phyloP scores from a whole-genome alignment of 192 early-diverging fungal genomes.

The Coemansia sp. region DNA sequence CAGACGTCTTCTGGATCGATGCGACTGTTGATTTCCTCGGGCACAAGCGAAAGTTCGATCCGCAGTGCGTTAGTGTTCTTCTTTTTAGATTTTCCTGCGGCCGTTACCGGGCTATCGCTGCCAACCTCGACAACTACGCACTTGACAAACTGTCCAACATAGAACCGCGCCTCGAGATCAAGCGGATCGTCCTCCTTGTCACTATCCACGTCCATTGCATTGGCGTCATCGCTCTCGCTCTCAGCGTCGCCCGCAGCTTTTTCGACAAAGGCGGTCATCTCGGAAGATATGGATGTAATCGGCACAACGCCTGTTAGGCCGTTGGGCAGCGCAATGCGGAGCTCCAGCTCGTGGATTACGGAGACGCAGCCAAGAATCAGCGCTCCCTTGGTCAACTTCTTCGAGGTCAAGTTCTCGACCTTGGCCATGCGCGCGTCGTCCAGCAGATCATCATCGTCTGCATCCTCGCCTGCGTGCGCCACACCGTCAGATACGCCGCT shows the following conservation, averaged over 20 bases:
- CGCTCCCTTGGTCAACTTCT: conserved; percentile 73
- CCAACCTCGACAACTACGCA: conserved; percentile 65
- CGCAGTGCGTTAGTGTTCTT: conserved; percentile 39
- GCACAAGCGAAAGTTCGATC: conserved; percentile 76
- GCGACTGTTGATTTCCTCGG: conserved; percentile 73
- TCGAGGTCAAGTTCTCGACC: conserved; percentile 43
- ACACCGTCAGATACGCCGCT: not conserved
- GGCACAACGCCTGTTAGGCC: conserved; percentile 79
- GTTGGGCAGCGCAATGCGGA: conserved; percentile 80
- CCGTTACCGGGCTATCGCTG: conserved; percentile 25
- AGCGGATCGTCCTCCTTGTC: conserved; percentile 61
- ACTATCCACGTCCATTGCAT: conserved; percentile 41
- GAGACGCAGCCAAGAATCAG: conserved; percentile 75
- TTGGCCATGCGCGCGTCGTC: conserved; percentile 30
- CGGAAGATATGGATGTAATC: conserved; percentile 83
- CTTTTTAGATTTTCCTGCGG: conserved; percentile 18
- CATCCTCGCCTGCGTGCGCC: not conserved
- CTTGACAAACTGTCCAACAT: conserved; percentile 81
- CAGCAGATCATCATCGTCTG: conserved; percentile 2
- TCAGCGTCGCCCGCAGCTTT: conserved; percentile 62
- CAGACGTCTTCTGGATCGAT: conserved; percentile 64
- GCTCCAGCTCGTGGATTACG: conserved; percentile 76
- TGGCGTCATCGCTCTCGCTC: conserved; percentile 49
- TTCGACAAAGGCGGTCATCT: conserved; percentile 69
- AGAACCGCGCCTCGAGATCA: conserved; percentile 66